A percentile compares a stretch with the other conserved stretches of the same genome.
phyloP scores from a whole-genome alignment of 139 green algal species.

The Closterium sp. region DNA sequence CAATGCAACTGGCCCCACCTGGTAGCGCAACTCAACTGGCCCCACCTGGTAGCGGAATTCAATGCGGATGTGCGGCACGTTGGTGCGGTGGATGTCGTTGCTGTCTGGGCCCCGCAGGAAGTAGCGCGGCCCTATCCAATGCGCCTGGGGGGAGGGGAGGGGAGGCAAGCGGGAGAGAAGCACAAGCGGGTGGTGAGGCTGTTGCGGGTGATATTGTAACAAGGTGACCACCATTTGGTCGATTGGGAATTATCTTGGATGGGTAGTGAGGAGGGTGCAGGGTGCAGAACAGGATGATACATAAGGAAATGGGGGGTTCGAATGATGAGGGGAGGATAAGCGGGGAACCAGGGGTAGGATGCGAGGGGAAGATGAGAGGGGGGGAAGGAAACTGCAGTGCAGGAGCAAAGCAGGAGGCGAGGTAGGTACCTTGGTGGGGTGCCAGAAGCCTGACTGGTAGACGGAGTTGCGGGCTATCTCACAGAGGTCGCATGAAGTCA shows the following conservation, averaged over 20 bases:
- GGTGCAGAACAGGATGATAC: constrained; percentile 64
- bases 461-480: constrained; percentile 95
- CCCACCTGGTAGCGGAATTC: constrained; percentile 75
- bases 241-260: too few relatives aligned
- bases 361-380: background rate
- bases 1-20: too few relatives aligned
- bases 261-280: constrained; percentile 20
- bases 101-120: constrained; percentile 73
- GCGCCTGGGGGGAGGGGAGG: constrained; percentile 13
- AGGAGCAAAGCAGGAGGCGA: too few relatives aligned
- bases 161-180: background rate
- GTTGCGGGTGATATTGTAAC: background rate
- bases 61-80: constrained; percentile 94
- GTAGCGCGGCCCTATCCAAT: constrained; percentile 52
- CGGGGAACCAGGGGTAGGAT: background rate
- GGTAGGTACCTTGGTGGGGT: constrained; percentile 54
- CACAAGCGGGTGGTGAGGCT: background rate
- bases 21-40: background rate
- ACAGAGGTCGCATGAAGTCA: constrained; percentile 90
- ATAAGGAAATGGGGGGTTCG: too few relatives aligned
- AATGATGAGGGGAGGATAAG: background rate
- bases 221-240: too few relatives aligned
- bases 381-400: background rate
- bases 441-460: constrained; percentile 91
- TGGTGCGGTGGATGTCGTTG: constrained; percentile 98